Conservation (phyloP, 139 green algal species). For the Diplosphaera chodatii region DNA sequence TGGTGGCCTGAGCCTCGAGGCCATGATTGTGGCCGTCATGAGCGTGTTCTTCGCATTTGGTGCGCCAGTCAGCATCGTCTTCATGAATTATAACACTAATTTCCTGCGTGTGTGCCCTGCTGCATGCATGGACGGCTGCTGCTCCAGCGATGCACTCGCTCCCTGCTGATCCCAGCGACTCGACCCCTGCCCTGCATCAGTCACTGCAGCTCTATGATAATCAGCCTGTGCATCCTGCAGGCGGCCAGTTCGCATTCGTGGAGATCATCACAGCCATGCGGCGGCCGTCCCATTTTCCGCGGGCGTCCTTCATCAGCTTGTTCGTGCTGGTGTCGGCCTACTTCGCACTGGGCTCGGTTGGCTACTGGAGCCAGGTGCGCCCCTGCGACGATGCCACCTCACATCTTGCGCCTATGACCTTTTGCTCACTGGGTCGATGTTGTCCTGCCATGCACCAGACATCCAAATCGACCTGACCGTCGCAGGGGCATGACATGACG, state of each 20-base stretch:
- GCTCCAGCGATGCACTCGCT: too few species aligned
- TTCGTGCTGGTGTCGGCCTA: conserved; percentile 37
- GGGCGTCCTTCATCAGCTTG: not conserved
- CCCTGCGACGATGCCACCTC: too few species aligned
- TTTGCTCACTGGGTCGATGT: too few species aligned
- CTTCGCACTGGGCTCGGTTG: conserved; percentile 26
- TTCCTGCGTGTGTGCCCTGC: not conserved
- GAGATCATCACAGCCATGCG: conserved; percentile 32
- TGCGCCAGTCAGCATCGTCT: not conserved
- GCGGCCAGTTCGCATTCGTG: conserved; percentile 35
- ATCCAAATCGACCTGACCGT: too few species aligned
- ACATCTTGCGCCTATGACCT: too few species aligned
- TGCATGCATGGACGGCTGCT: too few species aligned
- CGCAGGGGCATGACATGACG: not conserved
- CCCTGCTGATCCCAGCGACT: too few species aligned
- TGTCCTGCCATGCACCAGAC: too few species aligned
- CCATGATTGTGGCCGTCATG: conserved; percentile 21
- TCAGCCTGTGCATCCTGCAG: not conserved
- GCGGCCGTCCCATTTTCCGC: conserved; percentile 19
- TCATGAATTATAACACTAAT: not conserved
- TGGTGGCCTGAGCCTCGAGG: not conserved
- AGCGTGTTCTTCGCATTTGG: conserved; percentile 26
- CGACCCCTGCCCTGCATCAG: not conserved
- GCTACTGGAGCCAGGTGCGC: conserved; percentile 41
- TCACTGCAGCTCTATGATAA: not conserved